Base-by-base conservation (phyloP, 2,329 filamentous ascomycete genomes). In the Raffaelea ambrosiae region DNA sequence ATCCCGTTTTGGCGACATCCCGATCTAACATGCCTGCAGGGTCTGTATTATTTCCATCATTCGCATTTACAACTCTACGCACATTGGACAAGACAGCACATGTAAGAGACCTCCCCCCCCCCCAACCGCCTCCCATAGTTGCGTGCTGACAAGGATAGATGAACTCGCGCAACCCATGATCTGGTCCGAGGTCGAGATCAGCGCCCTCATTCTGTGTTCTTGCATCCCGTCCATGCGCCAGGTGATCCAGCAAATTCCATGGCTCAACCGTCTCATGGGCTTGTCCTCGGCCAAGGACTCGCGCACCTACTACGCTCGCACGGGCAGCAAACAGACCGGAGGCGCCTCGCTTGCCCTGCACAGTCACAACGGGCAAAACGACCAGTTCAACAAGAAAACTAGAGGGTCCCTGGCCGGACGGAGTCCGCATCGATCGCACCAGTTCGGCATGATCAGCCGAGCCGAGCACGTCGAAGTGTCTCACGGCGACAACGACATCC, bases 181-280 rank as follows among this genome's bases (percentile, higher is more conserved):
- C 31, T 54, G 54, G 54, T 54, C 54, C 43, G 21, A 40, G n/a
- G 52, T 48, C 42, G 54, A 55, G 43, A 26, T 55, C 18, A 47
- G 40, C 31, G 46, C 53, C 20, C 42, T 55, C 7, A 48, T 55
- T 13, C 46, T 53, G 10, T 52, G 49, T 40, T 51, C 53, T 16
- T 55, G 51, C 46, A 51, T 54, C 39, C 53, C 51, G 4, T 46
- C 51, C 3, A 45, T 55, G 11, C 52, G 52, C 18, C 51, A 47
- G 33, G 38, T 40, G 20, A 16, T 49, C 35, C 35, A 46, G 20
- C 35, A 44, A 11, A 20, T 49, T 18, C 51, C 49, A 18, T 31
- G 46, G 46, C 49, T 53, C 36, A 46, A 47, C 44, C 49, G 33
- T 22, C 26, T 46, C 13, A 29, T 53, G 14, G 48, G 51, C 10